Evolutionary conservation across 2,329 filamentous ascomycete genomes (phyloP), one percentile per base, ranked within the genome.

Genomic region (Talaromyces sp.): DNA sequence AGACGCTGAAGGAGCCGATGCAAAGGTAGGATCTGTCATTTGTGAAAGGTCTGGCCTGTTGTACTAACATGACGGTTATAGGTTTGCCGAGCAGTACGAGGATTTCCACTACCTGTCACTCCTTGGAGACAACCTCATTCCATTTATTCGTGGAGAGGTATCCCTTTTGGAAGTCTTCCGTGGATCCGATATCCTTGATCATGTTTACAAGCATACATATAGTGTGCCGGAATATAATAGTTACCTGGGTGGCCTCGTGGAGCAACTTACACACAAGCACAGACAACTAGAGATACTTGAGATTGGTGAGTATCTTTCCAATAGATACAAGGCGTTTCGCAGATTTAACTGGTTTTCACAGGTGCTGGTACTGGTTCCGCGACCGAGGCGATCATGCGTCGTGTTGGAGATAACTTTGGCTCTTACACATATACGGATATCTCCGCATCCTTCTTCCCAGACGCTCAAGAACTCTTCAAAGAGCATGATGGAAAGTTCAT

Each of bases 221-320:
- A 43, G 52, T 76, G 10, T 63, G 19, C 48, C 27, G 41, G 48
- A 52, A 35, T 47, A 48, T 41, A 60, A 59, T 16, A 45, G 35
- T n/a, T 48, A 39, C 47, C n/a, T 64, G 6, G 72, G 69, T 33
- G 43, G 68, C 16, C 70, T 78, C 19, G 70, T 77, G n/a, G 70
- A 71, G 13, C 75, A 77, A 35, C 71, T 84, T 9, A 63, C 72
- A 0, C 73, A 81, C 60, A 74, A 77, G 1, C 78, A 78, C 59
- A 81, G 81, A 0, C 74, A 74, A 22, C 72, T 79, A 54, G 77
- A 78, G 3, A 74, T 83, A 33, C 67, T 84, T 10, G 80, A 82
- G 58, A 75, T 75, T 14, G 81, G 81, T 27, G 33, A 35, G 50
- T 56, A 56, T 4, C 16, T 56, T 35, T 11, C 2, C n/a, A 13